A percentile compares a stretch with the other conserved stretches of the same genome.
These are phyloP conservation scores for Saccharomycopsis synnaedendra DNA, from an alignment of 805 yeast species.

Conservation along the genomic window DNA sequence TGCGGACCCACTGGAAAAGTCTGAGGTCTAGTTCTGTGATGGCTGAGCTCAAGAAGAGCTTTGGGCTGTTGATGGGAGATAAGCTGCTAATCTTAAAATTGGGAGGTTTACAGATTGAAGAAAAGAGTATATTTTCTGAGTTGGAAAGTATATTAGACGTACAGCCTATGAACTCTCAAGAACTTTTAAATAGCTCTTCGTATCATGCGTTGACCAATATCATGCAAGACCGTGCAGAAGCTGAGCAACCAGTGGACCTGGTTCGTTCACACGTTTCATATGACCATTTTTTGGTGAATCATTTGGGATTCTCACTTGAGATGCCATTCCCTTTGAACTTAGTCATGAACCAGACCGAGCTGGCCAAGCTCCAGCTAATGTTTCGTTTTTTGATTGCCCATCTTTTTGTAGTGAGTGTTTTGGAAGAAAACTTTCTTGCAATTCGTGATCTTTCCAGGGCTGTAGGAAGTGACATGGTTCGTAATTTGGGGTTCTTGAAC, in stretches of 20 bases:
- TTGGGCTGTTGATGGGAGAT: constrained; percentile 1
- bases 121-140: constrained; percentile 28
- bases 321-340: constrained; percentile 84
- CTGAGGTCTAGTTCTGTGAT: constrained; percentile 15
- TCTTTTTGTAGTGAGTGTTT: background rate
- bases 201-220: constrained; percentile 14
- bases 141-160: constrained; percentile 41
- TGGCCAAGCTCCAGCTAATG: constrained; percentile 69
- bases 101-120: constrained; percentile 27
- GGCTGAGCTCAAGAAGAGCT: constrained; percentile 11
- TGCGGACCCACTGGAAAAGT: background rate
- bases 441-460: background rate
- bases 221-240: constrained; percentile 2
- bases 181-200: constrained; percentile 26
- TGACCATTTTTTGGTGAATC: constrained; percentile 35
- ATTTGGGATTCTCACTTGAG: constrained; percentile 42
- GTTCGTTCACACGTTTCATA: constrained; percentile 14
- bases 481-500: constrained; percentile 1
- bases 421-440: background rate
- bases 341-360: constrained; percentile 54
- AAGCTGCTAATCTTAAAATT: constrained; percentile 3
- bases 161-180: constrained; percentile 43
- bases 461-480: background rate
- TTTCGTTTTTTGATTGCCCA: constrained; percentile 32
- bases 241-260: background rate